phyloP scores from a whole-genome alignment of 2,329 filamentous ascomycete species.

The Colletotrichum sp. region DNA sequence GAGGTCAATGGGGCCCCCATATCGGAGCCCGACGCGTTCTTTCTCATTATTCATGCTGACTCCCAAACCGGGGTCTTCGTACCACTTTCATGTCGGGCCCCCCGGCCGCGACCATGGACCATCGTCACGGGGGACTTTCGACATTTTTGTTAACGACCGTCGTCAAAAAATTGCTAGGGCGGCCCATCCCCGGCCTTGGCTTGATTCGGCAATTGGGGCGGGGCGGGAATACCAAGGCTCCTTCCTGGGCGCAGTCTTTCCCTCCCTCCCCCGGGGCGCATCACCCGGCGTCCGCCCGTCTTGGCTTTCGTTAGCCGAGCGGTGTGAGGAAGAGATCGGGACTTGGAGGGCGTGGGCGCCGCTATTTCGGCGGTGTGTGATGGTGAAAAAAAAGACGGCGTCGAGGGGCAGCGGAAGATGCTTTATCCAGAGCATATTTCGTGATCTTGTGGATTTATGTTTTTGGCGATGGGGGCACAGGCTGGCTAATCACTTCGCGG shows the following conservation, averaged over 20 bases:
- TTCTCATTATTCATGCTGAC: neutral
- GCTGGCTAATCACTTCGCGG: no score
- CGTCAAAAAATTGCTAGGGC: neutral
- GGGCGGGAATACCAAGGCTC: neutral
- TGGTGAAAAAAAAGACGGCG: neutral
- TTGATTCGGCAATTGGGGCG: neutral
- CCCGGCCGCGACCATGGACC: neutral
- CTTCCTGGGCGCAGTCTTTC: neutral
- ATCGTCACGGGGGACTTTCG: neutral
- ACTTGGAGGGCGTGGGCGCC: neutral
- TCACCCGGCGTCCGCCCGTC: neutral
- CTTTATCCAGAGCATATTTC: neutral
- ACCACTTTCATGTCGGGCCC: neutral
- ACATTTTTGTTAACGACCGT: neutral
- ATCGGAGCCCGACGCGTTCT: neutral
- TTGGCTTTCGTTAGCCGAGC: neutral
- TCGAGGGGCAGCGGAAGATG: neutral
- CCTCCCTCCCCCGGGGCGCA: neutral
- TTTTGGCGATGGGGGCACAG: neutral
- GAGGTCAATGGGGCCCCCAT: neutral
- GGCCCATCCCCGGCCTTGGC: neutral
- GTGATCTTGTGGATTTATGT: neutral
- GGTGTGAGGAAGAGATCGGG: neutral
- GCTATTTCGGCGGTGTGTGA: neutral
- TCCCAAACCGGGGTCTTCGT: neutral